Base-by-base conservation (phyloP, 2,329 filamentous ascomycete species). In the Botryosphaeria agaves region DNA sequence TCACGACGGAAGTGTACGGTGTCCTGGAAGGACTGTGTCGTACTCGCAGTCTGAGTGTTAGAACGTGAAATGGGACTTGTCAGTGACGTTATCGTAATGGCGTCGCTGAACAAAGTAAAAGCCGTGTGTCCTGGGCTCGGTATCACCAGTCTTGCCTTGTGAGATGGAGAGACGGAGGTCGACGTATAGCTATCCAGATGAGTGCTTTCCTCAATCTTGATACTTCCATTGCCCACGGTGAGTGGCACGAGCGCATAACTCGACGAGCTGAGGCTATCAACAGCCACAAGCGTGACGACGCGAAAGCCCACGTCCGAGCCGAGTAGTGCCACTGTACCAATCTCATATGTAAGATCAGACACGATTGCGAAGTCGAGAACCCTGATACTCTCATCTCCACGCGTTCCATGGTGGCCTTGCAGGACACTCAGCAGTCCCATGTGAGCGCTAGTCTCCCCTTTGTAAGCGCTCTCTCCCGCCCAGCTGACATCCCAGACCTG, bases 401-500 rank as follows among this genome's bases (percentile, higher is more conserved):
- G n/a, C n/a, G n/a, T n/a, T n/a, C n/a, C n/a, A n/a, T n/a, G n/a
- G n/a, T n/a, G n/a, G n/a, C n/a, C n/a, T n/a, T n/a, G n/a, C n/a
- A n/a, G n/a, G n/a, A n/a, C n/a, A n/a, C n/a, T n/a, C n/a, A n/a
- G n/a, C n/a, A n/a, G n/a, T n/a, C n/a, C n/a, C 14, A 74, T 70
- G 32, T 73, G 70, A 34, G 74, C 61, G 48, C 92, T 79, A 14
- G 75, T 62, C 36, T 87, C 81, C 16, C 68, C 67, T 28, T 78
- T 68, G 28, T 82, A 64, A 26, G 79, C 72, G 46, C 84, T 76
- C 40, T 85, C 81, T 19, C 85, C 85, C 36, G 80, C 81, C 51
- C 87, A 82, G 45, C 87, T 83, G 26, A 94, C 66, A 46, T 78
- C 80, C 89, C 89, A 98, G 5, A 76, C 67, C 42, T 91, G 77